Evolutionary conservation across 148 eudicot species (phyloP), one percentile per base, ranked within the genome.

Genomic region (Rhododendron kiyosumense): DNA sequence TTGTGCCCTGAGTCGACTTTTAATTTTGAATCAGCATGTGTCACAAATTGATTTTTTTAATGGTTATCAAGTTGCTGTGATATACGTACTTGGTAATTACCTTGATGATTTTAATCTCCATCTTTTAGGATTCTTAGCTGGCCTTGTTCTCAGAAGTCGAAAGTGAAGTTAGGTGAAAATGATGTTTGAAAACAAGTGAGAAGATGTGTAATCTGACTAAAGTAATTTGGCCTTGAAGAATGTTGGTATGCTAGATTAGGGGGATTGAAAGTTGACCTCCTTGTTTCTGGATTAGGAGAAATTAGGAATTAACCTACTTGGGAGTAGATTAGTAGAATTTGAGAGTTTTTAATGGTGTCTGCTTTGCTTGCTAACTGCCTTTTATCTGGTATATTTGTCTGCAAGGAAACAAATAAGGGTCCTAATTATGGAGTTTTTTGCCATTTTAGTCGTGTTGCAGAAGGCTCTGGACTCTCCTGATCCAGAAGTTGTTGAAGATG

Each of bases 391-490:
- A 15, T 22, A 15, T 22, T 59, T 79, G n/a, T 34, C 67, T 86
- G 78, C 32, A 52, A 49, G 51, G 52, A 28, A 17, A 20, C 30
- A 38, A 65, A 15, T 24, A 30, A 75, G 48, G 79, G 24, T 54
- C 81, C 81, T 84, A 38, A 76, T 75, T 75, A 51, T 5, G 30
- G 52, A 26, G 22, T 15, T 38, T 80, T 52, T 84, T 52, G 82
- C 86, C 74, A 36, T 83, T 54, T 84, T 87, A 96, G 99, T 85
- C 77, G 88, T 96, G 89, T 87, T 93, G 85, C 98, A 95, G 86
- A 96, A 93, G 90, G 94, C 96, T 73, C 89, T 96, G 87, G 99
- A 96, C 89, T 90, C 98, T 82, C 99, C 99, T 28, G 87, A 92
- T 79, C 89, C 90, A 17, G 93, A 92, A 73, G 88, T 94, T 85